Conservation (phyloP, 2,329 filamentous ascomycete genomes). For the Furcasterigmium furcatum region DNA sequence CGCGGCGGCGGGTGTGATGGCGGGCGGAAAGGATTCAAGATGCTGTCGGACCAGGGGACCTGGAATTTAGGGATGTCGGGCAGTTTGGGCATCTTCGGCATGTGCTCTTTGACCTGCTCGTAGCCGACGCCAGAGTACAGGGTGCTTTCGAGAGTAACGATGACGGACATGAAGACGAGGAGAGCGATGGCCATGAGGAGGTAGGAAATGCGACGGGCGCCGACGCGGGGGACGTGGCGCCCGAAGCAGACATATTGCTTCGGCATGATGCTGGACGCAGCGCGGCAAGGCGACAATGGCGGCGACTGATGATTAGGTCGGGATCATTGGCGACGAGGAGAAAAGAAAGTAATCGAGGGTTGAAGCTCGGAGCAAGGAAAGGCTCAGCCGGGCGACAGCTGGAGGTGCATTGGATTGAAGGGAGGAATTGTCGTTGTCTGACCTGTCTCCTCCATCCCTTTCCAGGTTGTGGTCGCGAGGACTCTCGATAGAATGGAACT, state of each 20-base stretch:
- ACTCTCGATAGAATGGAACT: too few relatives aligned
- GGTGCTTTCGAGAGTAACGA: slow-evolving; percentile 47
- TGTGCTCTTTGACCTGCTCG: slow-evolving; percentile 46
- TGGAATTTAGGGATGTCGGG: slow-evolving; percentile 36
- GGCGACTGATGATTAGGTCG: too few relatives aligned
- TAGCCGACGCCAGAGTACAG: slow-evolving; percentile 46
- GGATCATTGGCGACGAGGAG: neutral
- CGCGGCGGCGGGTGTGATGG: slow-evolving; percentile 69
- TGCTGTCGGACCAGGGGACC: slow-evolving; percentile 42
- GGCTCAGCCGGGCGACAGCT: neutral
- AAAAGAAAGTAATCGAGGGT: slow-evolving; percentile 2
- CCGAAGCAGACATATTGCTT: slow-evolving; percentile 35
- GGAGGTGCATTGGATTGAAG: neutral
- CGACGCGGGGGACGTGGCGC: slow-evolving; percentile 45
- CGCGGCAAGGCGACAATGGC: too few relatives aligned
- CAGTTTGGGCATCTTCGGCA: slow-evolving; percentile 35
- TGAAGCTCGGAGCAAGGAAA: slow-evolving; percentile 1
- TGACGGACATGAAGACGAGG: slow-evolving; percentile 50
- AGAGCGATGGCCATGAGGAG: slow-evolving; percentile 48
- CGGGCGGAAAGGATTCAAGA: slow-evolving; percentile 64
- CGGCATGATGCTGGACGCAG: slow-evolving; percentile 20
- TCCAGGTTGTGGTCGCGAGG: too few relatives aligned
- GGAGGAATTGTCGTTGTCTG: neutral
- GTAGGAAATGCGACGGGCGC: slow-evolving; percentile 48
- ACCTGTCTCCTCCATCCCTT: slow-evolving; percentile 1